Percentiles rank a stretch among this genome's conserved stretches.
These are phyloP conservation scores for Boletales sp. DNA, from an alignment of 768 basidiomycete genomes.

Conservation along the genomic window DNA sequence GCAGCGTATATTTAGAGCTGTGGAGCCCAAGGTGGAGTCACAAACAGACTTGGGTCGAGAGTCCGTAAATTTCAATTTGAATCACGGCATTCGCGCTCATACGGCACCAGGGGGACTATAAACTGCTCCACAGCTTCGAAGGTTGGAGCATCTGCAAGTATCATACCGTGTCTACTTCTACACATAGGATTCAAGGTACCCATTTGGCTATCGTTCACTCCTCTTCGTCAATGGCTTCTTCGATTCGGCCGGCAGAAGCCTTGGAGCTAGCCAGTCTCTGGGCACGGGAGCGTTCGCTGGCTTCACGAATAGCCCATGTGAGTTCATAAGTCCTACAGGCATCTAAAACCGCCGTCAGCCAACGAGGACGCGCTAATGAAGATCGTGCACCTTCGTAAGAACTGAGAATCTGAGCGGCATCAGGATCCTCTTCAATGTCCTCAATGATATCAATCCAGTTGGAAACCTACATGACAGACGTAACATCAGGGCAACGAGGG, in stretches of 20 bases:
- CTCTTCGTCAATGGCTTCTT: conserved; percentile 26
- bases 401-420: conserved; percentile 74
- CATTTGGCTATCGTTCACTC: conserved; percentile 11
- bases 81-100: background rate
- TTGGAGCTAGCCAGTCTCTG: conserved; percentile 38
- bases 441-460: conserved; percentile 88
- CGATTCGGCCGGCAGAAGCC: conserved; percentile 24
- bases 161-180: background rate
- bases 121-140: conserved; percentile 39
- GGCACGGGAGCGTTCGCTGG: conserved; percentile 63
- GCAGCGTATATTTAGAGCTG: conserved; percentile 28
- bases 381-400: conserved; percentile 69
- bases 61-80: conserved; percentile 21
- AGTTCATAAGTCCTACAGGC: conserved; percentile 87
- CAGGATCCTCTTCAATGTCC: conserved; percentile 84
- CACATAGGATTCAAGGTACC: background rate
- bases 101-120: conserved; percentile 40
- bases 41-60: too few species aligned
- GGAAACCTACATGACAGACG: conserved; percentile 45
- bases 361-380: background rate
- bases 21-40: too few species aligned
- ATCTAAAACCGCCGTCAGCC: conserved; percentile 41
- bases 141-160: background rate
- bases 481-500: background rate
- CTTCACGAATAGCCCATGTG: conserved; percentile 89